Base-by-base conservation (phyloP, 352 stramenopile genomes). In the Phytophthora sansomeana region DNA sequence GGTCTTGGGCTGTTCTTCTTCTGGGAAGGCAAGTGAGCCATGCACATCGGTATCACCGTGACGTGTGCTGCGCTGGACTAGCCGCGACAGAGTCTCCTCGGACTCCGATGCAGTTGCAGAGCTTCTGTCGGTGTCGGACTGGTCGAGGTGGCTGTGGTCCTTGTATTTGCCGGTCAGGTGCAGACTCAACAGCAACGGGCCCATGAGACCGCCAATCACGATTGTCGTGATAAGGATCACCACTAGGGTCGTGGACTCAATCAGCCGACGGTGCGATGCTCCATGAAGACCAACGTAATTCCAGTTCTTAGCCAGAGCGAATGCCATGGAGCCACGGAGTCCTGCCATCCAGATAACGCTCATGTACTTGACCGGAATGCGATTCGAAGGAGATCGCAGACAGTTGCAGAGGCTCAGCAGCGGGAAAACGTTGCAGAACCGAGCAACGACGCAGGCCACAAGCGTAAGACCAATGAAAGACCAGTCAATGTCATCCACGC, bases 311-410 rank as follows among this genome's bases (percentile, higher is more conserved):
- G 87, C 87, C 28, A 97, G 81, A 21, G 93, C 91, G 61, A 98
- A 99, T 13, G 94, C 89, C 48, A 99, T 97, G 13, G 96, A 97
- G 33, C 96, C 96, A 28, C 96, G 89, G 41, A 99, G 77, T 30
- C 96, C 96, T 10, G 92, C 88, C 54, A 98, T 96, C 91, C 92
- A 98, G 47, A 98, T 94, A 26, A 91, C 84, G 17, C 78, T 80
- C 87, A 95, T 95, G 57, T 72, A 90, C 65, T 83, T 88, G 26
- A 83, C 58, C 1, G 83, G 73, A 63, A 95, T 94, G n/a, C 77
- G 71, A 46, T 92, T 85, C 0, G 67, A 54, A 0, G 52, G 38
- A 21, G 79, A 78, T 2, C 87, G 83, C 26, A 78, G 78, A 65
- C 79, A 88, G 60, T 95, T 95, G 26, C 81, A 92, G 19, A 94